Evolutionary conservation across 352 stramenopile genomes (phyloP), one percentile per base, ranked within the genome.

Genomic region (Phytopythium montanum): DNA sequence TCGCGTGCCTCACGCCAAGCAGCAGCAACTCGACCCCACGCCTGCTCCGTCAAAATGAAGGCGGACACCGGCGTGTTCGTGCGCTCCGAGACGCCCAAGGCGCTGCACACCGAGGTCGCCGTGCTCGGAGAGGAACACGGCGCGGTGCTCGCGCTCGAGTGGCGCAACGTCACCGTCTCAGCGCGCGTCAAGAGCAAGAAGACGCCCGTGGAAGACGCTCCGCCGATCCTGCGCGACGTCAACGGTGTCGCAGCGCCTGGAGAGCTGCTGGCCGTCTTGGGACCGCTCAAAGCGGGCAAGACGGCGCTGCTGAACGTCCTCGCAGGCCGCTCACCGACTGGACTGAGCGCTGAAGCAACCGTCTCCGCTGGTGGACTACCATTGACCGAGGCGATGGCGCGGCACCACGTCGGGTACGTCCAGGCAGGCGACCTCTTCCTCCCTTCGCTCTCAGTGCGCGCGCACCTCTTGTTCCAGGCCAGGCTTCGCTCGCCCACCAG

Each of bases 261-360:
- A 19, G 62, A 78, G 46, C 62, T 90, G 4, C 39, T 87, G 33
- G 79, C 75, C 7, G 62, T 92, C 56, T 87, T 88, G 70, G 83
- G 83, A 2, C 75, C 74, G 12, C 80, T 66, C 0, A 79, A 82
- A 41, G 81, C 82, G 52, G 90, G 91, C 13, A 97, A 98, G 64
- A 96, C 85, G 8, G 97, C 94, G 1, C 76, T 98, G 10, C 81
- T 97, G 19, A 87, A 98, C 78, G 92, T 96, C 10, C 87, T 98
- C 51, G 86, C 92, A 0, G 73, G 94, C 14, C 68, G 91, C 42
- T 98, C 98, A 57, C 81, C 55, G 5, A 18, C 21, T 19, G 21
- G 21, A 3, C 26, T 33, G 12, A 75, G 70, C 31, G 85, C 79
- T 14, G 75, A 78, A 34, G 72, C 84, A 7, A 61, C 21, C 5